A percentile compares a stretch with the other conserved stretches of the same genome.
phyloP scores from a whole-genome alignment of 306 rosid species.

The Rubus parviflorus region DNA sequence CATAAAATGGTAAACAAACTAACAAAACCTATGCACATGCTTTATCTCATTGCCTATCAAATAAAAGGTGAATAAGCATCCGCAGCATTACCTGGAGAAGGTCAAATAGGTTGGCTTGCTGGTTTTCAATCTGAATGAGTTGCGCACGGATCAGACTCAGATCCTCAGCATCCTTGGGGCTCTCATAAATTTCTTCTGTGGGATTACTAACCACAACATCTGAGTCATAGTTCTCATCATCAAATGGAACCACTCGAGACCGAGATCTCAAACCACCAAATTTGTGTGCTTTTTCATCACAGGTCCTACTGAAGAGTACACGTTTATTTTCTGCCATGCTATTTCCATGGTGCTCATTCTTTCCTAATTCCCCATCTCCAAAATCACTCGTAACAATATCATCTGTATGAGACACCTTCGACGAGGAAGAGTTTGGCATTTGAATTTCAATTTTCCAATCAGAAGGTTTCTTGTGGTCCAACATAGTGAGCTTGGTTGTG shows the following conservation, averaged over 20 bases:
- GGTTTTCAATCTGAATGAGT: constrained; percentile 94
- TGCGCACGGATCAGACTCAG: constrained; percentile 81
- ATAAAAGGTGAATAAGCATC: neutral
- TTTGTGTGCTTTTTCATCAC: constrained; percentile 58
- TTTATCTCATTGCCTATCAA: neutral
- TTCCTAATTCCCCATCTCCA: constrained; percentile 35
- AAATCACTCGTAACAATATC: constrained; percentile 36
- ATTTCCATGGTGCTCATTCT: constrained; percentile 31
- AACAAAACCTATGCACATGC: neutral
- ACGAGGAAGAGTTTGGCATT: constrained; percentile 35
- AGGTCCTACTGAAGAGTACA: constrained; percentile 45
- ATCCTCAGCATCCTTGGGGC: constrained; percentile 72
- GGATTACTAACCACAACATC: constrained; percentile 38
- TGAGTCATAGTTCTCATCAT: constrained; percentile 31
- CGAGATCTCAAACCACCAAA: constrained; percentile 51
- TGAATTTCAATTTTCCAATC: constrained; percentile 51
- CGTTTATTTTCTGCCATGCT: constrained; percentile 44
- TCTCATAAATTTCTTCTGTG: constrained; percentile 56
- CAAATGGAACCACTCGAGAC: constrained; percentile 77
- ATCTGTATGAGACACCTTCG: constrained; percentile 41
- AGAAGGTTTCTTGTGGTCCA: constrained; percentile 44
- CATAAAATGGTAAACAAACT: neutral
- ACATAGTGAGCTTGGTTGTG: constrained; percentile 32
- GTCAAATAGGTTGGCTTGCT: constrained; percentile 78
- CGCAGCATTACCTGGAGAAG: constrained; percentile 72